These are phyloP conservation scores for Allomyces arbusculus DNA, from an alignment of 192 early-diverging fungal species.

Conservation along the genomic window DNA sequence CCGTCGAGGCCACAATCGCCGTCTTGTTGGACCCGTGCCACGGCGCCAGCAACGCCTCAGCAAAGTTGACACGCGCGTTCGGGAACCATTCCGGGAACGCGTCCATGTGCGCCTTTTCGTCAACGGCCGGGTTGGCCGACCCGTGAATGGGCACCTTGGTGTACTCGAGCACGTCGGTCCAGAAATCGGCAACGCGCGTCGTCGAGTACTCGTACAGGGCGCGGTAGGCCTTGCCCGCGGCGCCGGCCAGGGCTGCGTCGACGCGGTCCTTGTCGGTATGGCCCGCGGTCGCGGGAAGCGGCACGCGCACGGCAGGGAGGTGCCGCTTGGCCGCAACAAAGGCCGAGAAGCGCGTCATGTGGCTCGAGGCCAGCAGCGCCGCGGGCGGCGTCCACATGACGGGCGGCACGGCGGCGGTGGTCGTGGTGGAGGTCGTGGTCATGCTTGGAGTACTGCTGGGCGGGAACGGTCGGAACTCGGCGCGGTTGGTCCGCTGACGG, in stretches of 20 bases:
- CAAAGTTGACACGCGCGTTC: conserved; percentile 69
- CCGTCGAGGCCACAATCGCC: conserved; percentile 33
- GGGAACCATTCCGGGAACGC: conserved; percentile 77
- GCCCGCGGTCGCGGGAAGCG: neutral
- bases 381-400: conserved; percentile 1
- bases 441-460: neutral
- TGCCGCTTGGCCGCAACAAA: neutral
- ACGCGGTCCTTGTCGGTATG: neutral
- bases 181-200: conserved; percentile 51
- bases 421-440: neutral
- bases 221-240: conserved; percentile 22
- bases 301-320: neutral
- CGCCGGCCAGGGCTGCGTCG: neutral
- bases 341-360: neutral
- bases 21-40: conserved; percentile 17
- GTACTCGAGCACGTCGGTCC: conserved; percentile 70
- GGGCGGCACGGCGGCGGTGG: neutral
- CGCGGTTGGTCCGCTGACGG: too few relatives aligned
- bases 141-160: conserved; percentile 28
- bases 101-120: conserved; percentile 54
- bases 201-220: conserved; percentile 75
- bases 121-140: conserved; percentile 24
- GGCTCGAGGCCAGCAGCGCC: neutral
- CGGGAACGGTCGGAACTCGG: too few relatives aligned
- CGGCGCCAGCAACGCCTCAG: conserved; percentile 63